phyloP scores from a whole-genome alignment of 768 basidiomycete genomes.

The Mycena belliarum region DNA sequence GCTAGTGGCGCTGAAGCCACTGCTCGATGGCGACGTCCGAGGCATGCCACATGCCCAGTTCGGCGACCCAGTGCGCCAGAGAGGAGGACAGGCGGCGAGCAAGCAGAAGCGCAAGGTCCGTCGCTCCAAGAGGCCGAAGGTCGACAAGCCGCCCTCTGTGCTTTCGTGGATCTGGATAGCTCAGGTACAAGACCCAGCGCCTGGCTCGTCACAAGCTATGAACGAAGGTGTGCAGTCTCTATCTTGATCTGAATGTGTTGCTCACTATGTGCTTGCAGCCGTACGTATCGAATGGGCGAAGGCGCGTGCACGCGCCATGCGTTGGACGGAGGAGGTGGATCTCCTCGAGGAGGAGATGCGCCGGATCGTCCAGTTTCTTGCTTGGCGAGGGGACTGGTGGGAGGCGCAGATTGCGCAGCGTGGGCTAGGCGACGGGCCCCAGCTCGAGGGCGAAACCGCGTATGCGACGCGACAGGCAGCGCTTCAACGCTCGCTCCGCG shows the following conservation, averaged over 20 bases:
- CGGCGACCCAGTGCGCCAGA: not conserved
- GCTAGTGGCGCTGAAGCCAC: conserved; percentile 13
- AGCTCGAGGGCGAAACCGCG: not conserved
- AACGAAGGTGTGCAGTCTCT: too few species aligned
- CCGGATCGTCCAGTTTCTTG: not conserved
- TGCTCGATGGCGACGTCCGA: conserved; percentile 19
- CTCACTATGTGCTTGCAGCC: too few species aligned
- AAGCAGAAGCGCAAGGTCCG: not conserved
- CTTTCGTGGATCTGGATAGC: too few species aligned
- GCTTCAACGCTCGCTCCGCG: not conserved
- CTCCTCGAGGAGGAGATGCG: not conserved
- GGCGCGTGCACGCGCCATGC: conserved; percentile 16
- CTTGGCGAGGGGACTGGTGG: not conserved
- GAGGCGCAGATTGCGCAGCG: not conserved
- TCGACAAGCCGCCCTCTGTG: too few species aligned
- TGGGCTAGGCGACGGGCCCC: not conserved
- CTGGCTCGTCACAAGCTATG: too few species aligned
- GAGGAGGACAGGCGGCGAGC: not conserved
- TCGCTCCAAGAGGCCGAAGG: not conserved
- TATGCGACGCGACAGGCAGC: not conserved
- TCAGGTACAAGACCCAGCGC: too few species aligned
- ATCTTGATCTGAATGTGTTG: too few species aligned
- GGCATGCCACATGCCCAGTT: conserved; percentile 11
- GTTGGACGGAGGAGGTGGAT: conserved; percentile 25
- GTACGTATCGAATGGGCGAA: conserved; percentile 26